Percentiles rank a stretch among this genome's conserved stretches.
Conservation (phyloP, 1,284 basidiomycete species). For the Irpex rosettiformis region DNA sequence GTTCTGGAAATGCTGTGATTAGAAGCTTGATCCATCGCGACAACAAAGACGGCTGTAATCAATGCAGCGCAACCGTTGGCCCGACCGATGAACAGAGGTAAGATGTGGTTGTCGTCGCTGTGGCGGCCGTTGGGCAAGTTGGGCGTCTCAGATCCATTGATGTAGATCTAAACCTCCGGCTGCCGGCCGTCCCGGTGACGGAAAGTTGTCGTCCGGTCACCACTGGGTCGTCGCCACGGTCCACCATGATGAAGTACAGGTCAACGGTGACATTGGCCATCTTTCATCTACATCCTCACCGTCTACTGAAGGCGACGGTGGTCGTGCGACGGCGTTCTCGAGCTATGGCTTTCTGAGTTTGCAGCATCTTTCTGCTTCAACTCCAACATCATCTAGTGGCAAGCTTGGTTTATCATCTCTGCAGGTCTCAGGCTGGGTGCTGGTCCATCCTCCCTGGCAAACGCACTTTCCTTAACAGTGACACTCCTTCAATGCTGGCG, state of each 20-base stretch:
- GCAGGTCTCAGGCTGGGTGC: not conserved
- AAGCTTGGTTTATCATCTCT: not conserved
- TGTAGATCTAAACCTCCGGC: not conserved
- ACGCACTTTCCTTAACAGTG: not conserved
- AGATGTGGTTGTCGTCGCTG: not conserved
- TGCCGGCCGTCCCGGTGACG: not conserved
- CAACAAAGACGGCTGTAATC: conserved; percentile 14
- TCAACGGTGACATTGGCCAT: not conserved
- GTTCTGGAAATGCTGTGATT: conserved; percentile 18
- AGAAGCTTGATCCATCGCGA: conserved; percentile 5
- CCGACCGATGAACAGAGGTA: not conserved
- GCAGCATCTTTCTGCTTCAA: not conserved
- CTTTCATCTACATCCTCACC: not conserved
- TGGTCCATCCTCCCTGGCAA: not conserved
- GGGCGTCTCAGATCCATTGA: not conserved
- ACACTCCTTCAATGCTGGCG: not conserved
- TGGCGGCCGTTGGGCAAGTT: not conserved
- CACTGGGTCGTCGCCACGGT: not conserved
- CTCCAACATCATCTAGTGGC: not conserved
- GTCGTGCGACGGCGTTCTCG: not conserved
- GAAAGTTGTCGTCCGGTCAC: not conserved
- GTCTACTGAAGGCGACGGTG: not conserved
- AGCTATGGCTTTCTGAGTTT: not conserved
- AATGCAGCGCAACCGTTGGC: conserved; percentile 9
- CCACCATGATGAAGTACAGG: not conserved